Evolutionary conservation across 441 rosid species (phyloP), one percentile per base, ranked within the genome.

Genomic region (Euphorbia schlechtendalii): DNA sequence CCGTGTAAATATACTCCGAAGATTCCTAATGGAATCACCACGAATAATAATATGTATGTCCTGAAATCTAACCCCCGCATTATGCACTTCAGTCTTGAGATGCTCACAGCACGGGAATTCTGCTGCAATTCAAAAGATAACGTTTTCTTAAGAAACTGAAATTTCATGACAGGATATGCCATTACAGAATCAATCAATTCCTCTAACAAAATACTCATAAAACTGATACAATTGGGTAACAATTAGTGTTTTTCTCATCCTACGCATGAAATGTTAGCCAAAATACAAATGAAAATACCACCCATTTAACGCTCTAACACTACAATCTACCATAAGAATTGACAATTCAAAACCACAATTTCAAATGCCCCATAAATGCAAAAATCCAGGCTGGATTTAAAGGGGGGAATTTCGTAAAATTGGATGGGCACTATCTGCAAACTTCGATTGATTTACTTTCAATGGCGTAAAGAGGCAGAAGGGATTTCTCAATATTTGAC

Each of bases 81-180:
- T 61, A 90, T 78, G 67, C 97, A 88, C 66, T 77, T 79, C 9
- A 88, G 76, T 69, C 98, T 82, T 5, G 94, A 84, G 81, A 87
- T 64, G 55, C 81, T 75, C 75, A 78, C 67, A 11, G 81, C 83
- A 21, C 71, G 78, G n/a, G 90, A 77, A 17, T 77, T 82, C 95
- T 85, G 91, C 78, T 78, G 84, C 71, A 75, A 68, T 56, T 17
- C 45, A 56, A 78, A 67, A 66, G 24, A 58, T 65, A 56, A 53
- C 63, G 28, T 49, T 54, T 66, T 70, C 30, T 75, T 3, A 68
- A 74, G 67, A 65, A 20, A 66, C 32, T 67, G 40, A 36, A 36
- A 36, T 3, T 3, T 36, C 40, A 36, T 36, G 40, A 36, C 40
- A 36, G 5, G 9, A 3, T 36, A 36, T 36, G 40, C 40, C 9